phyloP scores from a whole-genome alignment of 345 rosid genomes.

The Populus alba region DNA sequence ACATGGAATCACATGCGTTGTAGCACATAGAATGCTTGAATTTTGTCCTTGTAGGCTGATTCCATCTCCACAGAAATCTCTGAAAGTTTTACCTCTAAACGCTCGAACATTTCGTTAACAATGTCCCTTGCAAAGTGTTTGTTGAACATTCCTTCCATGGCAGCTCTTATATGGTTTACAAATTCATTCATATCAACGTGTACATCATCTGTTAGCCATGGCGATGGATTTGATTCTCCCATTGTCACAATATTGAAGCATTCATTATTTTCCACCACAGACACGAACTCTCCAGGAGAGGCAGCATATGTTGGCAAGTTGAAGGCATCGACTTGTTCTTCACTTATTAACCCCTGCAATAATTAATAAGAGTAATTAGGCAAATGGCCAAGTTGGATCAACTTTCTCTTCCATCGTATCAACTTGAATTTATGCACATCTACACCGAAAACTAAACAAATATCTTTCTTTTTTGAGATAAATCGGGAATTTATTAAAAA shows the following conservation, averaged over 20 bases:
- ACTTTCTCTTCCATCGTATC: no score
- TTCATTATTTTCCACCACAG: constrained; percentile 32
- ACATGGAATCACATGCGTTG: constrained; percentile 5
- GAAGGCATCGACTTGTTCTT: constrained; percentile 45
- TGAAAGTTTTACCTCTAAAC: constrained; percentile 27
- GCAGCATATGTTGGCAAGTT: constrained; percentile 51
- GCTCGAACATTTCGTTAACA: constrained; percentile 32
- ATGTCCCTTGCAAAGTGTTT: constrained; percentile 23
- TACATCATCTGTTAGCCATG: constrained; percentile 30
- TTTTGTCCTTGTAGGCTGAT: constrained; percentile 36
- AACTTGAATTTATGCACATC: no score
- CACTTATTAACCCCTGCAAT: constrained; percentile 40
- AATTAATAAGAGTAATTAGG: no score
- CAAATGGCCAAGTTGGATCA: no score
- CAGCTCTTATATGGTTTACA: constrained; percentile 46
- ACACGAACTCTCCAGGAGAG: constrained; percentile 41
- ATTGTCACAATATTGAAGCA: constrained; percentile 37
- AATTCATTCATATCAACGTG: constrained; percentile 35
- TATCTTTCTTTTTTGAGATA: no score
- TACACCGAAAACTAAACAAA: no score
- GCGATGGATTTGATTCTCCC: constrained; percentile 42
- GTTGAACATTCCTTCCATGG: constrained; percentile 46
- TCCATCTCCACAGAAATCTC: constrained; percentile 31
- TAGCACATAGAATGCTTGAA: constrained; percentile 23
- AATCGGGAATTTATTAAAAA: no score